These are phyloP conservation scores for Lepidium sativum DNA, from an alignment of 345 rosid genomes.

Conservation along the genomic window DNA sequence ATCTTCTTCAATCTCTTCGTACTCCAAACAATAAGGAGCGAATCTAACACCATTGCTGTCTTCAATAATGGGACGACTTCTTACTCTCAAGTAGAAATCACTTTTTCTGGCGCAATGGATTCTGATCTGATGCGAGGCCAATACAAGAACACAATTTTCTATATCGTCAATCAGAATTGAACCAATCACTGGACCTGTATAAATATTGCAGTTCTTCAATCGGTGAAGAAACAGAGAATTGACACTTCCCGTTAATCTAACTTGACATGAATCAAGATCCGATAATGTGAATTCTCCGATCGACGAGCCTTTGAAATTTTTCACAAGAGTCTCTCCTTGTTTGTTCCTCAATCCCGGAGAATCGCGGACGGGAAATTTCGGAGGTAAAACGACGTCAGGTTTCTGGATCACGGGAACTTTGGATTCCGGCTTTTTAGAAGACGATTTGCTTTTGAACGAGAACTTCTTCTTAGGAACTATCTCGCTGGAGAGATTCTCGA, in stretches of 20 bases:
- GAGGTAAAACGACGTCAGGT: not conserved
- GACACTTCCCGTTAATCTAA: slow-evolving; percentile 41
- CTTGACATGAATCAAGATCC: slow-evolving; percentile 66
- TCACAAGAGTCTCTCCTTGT: slow-evolving; percentile 34
- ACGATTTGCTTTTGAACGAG: slow-evolving; percentile 56
- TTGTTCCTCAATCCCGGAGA: slow-evolving; percentile 64
- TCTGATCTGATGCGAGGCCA: slow-evolving; percentile 87
- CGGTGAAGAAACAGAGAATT: slow-evolving; percentile 52
- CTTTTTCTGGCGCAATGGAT: slow-evolving; percentile 52
- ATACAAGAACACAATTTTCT: slow-evolving; percentile 49
- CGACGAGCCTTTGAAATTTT: slow-evolving; percentile 40
- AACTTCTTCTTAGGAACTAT: slow-evolving; percentile 64
- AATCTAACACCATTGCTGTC: slow-evolving; percentile 59
- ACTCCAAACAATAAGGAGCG: slow-evolving; percentile 67
- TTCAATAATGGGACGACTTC: slow-evolving; percentile 87
- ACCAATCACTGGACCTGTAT: slow-evolving; percentile 64
- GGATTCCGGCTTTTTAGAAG: slow-evolving; percentile 19
- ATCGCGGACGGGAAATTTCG: slow-evolving; percentile 30
- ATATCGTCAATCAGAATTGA: slow-evolving; percentile 76
- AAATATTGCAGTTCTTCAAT: slow-evolving; percentile 47
- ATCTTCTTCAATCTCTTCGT: slow-evolving; percentile 62
- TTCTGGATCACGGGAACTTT: slow-evolving; percentile 25
- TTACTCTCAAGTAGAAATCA: slow-evolving; percentile 73
- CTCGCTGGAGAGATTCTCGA: slow-evolving; percentile 40
- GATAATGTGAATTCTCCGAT: slow-evolving; percentile 63